phyloP scores from a whole-genome alignment of 805 yeast genomes.

The Saturnispora silvae region DNA sequence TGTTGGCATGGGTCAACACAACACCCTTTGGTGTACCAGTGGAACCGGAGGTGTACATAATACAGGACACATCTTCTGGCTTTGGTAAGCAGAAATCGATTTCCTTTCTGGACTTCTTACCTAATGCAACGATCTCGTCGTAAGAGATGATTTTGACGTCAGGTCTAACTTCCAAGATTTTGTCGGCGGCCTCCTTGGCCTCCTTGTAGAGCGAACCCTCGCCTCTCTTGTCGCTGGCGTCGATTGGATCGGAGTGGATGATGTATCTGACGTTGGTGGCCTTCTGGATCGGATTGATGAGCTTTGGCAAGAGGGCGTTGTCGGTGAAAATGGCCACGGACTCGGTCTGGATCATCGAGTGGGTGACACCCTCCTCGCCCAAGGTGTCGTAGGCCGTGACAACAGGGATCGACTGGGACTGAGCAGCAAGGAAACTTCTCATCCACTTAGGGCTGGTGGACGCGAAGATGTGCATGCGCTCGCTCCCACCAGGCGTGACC shows the following conservation, averaged over 20 bases:
- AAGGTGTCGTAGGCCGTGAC: conserved; percentile 96
- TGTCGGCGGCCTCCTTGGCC: conserved; percentile 47
- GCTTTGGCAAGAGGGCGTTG: conserved; percentile 53
- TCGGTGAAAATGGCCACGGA: conserved; percentile 78
- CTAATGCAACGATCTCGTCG: conserved; percentile 57
- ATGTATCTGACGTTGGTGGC: conserved; percentile 54
- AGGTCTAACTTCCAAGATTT: conserved; percentile 59
- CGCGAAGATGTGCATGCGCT: conserved; percentile 76
- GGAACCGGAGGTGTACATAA: conserved; percentile 83
- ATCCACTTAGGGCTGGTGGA: conserved; percentile 85
- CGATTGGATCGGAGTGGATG: conserved; percentile 57
- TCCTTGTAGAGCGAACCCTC: conserved; percentile 48
- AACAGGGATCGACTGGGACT: conserved; percentile 69
- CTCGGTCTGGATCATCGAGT: conserved; percentile 74
- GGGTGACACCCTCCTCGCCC: conserved; percentile 81
- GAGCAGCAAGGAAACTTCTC: conserved; percentile 72
- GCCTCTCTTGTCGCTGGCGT: conserved; percentile 51
- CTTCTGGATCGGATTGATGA: conserved; percentile 61
- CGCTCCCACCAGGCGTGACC: conserved; percentile 45
- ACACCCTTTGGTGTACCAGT: conserved; percentile 86
- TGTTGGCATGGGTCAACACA: conserved; percentile 51
- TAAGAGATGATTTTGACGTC: conserved; percentile 58
- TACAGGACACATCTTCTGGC: conserved; percentile 55
- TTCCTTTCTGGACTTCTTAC: conserved; percentile 38
- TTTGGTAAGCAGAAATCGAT: conserved; percentile 35